phyloP scores from a whole-genome alignment of 495 filamentous ascomycete genomes.

The Aspergillus biplanus region DNA sequence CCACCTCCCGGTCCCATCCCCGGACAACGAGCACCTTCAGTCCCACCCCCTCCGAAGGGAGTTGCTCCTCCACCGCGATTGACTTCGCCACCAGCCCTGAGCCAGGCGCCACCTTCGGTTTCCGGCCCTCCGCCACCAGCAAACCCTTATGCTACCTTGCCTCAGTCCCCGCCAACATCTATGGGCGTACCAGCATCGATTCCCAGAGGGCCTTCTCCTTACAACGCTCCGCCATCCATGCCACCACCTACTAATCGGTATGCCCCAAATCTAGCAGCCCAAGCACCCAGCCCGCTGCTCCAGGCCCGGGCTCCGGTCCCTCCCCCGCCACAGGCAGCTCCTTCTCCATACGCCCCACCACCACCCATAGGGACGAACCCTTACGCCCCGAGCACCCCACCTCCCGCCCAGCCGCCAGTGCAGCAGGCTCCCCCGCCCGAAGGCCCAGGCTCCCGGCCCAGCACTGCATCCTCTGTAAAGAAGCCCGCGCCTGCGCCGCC shows the following conservation, averaged over 20 bases:
- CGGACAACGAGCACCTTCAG: slow-evolving; percentile 50
- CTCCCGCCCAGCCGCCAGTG: slow-evolving; percentile 34
- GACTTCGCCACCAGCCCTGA: slow-evolving; percentile 52
- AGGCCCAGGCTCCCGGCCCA: slow-evolving; percentile 50
- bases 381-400: slow-evolving; percentile 50
- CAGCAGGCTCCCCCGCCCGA: slow-evolving; percentile 53
- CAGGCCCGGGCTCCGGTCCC: slow-evolving; percentile 47
- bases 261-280: slow-evolving; percentile 74
- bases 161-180: slow-evolving; percentile 40
- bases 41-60: slow-evolving; percentile 59
- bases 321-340: slow-evolving; percentile 54
- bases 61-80: slow-evolving; percentile 56
- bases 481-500: slow-evolving; percentile 51
- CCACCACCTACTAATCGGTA: slow-evolving; percentile 80
- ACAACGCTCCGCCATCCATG: slow-evolving; percentile 79
- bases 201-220: slow-evolving; percentile 80
- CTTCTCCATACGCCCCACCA: slow-evolving; percentile 65
- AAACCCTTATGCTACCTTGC: slow-evolving; percentile 70
- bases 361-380: slow-evolving; percentile 43
- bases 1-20: slow-evolving; percentile 38
- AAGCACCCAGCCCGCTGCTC: slow-evolving; percentile 46
- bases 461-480: slow-evolving; percentile 54
- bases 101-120: slow-evolving; percentile 48
- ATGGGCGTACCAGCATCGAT: slow-evolving; percentile 58
- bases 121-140: slow-evolving; percentile 57